Evolutionary conservation across 2,329 filamentous ascomycete species (phyloP).

Genomic region (Orbilia javanica): DNA sequence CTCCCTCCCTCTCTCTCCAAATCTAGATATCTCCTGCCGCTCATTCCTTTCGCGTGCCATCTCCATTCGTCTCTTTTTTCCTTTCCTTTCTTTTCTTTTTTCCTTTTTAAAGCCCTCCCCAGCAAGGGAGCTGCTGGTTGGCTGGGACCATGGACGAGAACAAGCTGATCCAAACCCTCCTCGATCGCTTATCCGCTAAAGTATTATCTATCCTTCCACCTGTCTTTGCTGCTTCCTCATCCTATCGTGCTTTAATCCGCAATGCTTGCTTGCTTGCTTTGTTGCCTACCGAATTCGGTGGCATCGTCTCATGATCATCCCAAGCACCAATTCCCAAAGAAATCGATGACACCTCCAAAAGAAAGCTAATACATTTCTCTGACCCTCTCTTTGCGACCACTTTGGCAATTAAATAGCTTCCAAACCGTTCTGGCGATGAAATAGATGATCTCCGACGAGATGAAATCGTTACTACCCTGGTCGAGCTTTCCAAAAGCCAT

Average conservation of each 20-base stretch:
- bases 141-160: conserved; percentile 61
- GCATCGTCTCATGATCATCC: not conserved
- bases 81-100: conserved; percentile 1
- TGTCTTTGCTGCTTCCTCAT: not conserved
- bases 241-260: not conserved
- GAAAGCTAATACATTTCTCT: not conserved
- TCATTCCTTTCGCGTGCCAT: conserved; percentile 24
- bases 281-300: not conserved
- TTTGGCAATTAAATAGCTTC: conserved; percentile 58
- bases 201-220: conserved; percentile 52
- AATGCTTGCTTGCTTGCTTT: no score
- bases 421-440: conserved; percentile 62
- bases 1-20: not conserved
- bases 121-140: conserved; percentile 33
- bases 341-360: not conserved
- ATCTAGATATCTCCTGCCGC: not conserved
- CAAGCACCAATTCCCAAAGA: not conserved
- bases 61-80: not conserved
- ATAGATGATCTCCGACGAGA: conserved; percentile 62
- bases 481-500: conserved; percentile 61
- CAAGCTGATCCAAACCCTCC: conserved; percentile 62
- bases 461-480: conserved; percentile 62
- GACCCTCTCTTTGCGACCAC: no score
- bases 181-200: conserved; percentile 62
- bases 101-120: conserved; percentile 8